Evolutionary conservation across 257 asterid species (phyloP).

Genomic region (Striga asiatica): DNA sequence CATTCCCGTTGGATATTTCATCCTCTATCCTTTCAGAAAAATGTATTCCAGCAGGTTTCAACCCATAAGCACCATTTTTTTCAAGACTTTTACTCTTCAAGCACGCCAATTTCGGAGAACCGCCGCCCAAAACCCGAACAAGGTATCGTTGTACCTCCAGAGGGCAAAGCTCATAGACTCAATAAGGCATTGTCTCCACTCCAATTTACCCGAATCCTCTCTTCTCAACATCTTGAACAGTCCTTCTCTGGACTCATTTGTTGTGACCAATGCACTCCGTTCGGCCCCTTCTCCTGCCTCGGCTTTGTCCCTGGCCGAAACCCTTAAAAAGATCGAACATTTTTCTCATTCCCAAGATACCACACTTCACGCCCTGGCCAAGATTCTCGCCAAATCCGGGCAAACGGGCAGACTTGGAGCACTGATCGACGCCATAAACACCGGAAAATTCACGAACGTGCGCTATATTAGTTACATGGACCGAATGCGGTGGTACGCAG

Average conservation of each 20-base stretch:
- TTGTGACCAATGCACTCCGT: conserved; percentile 66
- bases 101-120: conserved; percentile 29
- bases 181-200: conserved; percentile 66
- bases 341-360: conserved; percentile 68
- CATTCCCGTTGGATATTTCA: neutral
- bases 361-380: conserved; percentile 67
- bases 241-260: conserved; percentile 68
- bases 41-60: conserved; percentile 30
- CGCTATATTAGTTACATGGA: conserved; percentile 73
- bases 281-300: conserved; percentile 75
- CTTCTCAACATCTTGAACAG: conserved; percentile 37
- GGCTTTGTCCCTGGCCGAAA: conserved; percentile 52
- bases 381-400: conserved; percentile 67
- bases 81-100: conserved; percentile 26
- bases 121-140: conserved; percentile 35
- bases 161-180: conserved; percentile 82
- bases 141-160: conserved; percentile 57
- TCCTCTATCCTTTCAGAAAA: neutral
- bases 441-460: conserved; percentile 53
- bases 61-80: conserved; percentile 14
- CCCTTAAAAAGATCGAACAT: conserved; percentile 41
- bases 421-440: conserved; percentile 55
- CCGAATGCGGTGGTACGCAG: conserved; percentile 69
- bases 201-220: conserved; percentile 37
- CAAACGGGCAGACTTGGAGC: conserved; percentile 45